Evolutionary conservation across 2,329 filamentous ascomycete genomes (phyloP).

Genomic region (Fonsecaea erecta): DNA sequence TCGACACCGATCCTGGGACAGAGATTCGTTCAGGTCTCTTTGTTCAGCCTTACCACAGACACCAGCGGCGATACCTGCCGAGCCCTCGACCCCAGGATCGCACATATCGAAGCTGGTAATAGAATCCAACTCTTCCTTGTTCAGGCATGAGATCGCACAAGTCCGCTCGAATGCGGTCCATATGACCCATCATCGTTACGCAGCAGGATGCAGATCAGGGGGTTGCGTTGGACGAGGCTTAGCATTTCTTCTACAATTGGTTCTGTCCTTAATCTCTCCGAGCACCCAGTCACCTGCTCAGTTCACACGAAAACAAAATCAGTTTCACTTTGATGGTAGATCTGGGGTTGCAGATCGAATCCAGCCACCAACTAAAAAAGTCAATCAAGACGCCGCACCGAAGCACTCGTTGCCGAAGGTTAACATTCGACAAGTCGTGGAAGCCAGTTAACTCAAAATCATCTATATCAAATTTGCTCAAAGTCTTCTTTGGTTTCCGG

Average conservation of each 20-base stretch:
- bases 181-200: conserved; percentile 2
- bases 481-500: neutral
- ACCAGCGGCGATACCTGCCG: neutral
- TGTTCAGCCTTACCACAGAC: neutral
- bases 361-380: neutral
- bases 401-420: no score
- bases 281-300: neutral
- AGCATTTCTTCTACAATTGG: neutral
- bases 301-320: no score
- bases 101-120: neutral
- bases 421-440: no score
- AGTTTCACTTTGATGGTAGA: neutral
- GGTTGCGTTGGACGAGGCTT: neutral
- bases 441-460: neutral
- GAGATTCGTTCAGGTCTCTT: neutral
- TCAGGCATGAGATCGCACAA: neutral
- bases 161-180: neutral
- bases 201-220: neutral
- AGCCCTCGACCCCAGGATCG: neutral
- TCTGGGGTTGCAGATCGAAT: neutral
- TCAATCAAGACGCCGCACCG: neutral
- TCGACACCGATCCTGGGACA: neutral
- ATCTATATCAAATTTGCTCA: neutral
- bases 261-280: neutral
- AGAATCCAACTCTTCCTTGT: neutral